Conservation (phyloP, 192 early-diverging fungal genomes). For the Coemansia sp. region DNA sequence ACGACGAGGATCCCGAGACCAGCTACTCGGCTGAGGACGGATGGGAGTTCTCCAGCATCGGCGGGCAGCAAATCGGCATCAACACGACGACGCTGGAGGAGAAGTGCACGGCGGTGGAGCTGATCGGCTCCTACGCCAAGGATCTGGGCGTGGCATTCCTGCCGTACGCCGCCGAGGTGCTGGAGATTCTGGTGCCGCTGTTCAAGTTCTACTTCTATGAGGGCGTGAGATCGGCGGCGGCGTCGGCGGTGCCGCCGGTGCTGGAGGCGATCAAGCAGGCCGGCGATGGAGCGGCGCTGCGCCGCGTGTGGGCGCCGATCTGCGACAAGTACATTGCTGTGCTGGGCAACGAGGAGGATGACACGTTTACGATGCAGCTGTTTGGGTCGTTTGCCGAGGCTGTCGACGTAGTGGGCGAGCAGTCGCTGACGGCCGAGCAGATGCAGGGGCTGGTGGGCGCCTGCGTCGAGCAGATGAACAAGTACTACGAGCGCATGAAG, state of each 20-base stretch:
- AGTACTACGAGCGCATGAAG: conserved; percentile 75
- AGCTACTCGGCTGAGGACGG: conserved; percentile 95
- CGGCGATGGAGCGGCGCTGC: conserved; percentile 34
- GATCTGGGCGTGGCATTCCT: conserved; percentile 90
- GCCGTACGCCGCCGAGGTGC: conserved; percentile 78
- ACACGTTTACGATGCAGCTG: conserved; percentile 74
- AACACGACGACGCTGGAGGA: conserved; percentile 95
- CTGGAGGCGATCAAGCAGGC: conserved; percentile 64
- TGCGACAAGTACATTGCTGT: conserved; percentile 77
- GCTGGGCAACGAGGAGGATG: conserved; percentile 83
- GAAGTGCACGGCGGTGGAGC: conserved; percentile 97
- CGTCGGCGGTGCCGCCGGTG: conserved; percentile 78
- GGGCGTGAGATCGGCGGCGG: conserved; percentile 90
- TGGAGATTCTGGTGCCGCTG: conserved; percentile 86
- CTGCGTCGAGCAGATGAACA: conserved; percentile 70
- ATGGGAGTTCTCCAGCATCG: conserved; percentile 94
- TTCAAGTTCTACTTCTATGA: conserved; percentile 99
- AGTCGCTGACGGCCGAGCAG: conserved; percentile 60
- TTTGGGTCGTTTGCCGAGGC: conserved; percentile 78
- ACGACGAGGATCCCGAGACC: conserved; percentile 80
- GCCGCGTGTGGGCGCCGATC: conserved; percentile 70
- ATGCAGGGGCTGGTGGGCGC: conserved; percentile 73
- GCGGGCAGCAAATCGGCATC: conserved; percentile 95
- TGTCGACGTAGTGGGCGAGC: conserved; percentile 45
- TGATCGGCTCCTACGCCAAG: conserved; percentile 93